phyloP scores from a whole-genome alignment of 2,329 filamentous ascomycete genomes.

The Arachnopeziza araneosa region DNA sequence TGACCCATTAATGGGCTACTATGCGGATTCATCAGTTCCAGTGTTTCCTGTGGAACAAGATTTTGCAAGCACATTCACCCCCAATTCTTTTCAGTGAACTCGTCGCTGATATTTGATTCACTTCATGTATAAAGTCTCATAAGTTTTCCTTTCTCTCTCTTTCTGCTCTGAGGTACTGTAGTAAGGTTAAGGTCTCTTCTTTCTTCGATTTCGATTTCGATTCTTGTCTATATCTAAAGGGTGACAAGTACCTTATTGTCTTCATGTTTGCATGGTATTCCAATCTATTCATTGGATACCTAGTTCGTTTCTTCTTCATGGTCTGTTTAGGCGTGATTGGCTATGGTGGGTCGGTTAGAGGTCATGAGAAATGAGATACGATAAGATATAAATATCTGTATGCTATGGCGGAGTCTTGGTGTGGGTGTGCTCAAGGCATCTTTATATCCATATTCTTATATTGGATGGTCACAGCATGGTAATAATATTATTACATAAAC shows the following conservation, averaged over 20 bases:
- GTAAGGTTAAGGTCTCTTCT: neutral
- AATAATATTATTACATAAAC: no score
- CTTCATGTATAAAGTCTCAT: neutral
- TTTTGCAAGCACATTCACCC: neutral
- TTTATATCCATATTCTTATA: no score
- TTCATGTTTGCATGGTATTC: neutral
- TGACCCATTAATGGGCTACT: neutral
- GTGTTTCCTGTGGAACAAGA: neutral
- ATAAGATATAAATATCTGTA: neutral
- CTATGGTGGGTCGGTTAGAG: neutral
- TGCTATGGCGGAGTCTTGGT: neutral
- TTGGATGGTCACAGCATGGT: no score
- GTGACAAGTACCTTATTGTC: neutral
- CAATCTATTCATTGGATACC: neutral
- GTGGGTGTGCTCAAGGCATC: no score
- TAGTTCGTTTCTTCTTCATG: neutral
- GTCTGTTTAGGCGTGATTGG: neutral
- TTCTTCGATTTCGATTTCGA: neutral
- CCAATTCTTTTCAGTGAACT: neutral
- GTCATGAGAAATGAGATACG: neutral
- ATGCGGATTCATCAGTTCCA: neutral
- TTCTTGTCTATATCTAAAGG: neutral
- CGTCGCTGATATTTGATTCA: neutral
- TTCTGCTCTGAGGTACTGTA: neutral
- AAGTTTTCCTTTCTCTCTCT: neutral